Conservation (phyloP, 2,329 filamentous ascomycete species). For the Aspergillus terreus region DNA sequence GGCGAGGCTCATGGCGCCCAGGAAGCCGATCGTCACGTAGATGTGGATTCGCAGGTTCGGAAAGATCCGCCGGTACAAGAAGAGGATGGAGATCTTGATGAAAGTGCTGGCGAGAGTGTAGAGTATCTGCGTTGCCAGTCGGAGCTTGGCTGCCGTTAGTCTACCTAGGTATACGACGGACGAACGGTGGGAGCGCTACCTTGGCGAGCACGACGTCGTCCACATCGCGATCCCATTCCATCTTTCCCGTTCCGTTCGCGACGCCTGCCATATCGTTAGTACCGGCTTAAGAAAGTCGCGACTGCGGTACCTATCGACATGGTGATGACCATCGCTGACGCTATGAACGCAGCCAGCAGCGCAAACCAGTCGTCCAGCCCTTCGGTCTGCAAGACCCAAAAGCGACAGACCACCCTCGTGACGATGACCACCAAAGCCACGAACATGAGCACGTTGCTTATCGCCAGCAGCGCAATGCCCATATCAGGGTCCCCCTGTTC, state of each 20-base stretch:
- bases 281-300: not conserved
- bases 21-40: slow-evolving; percentile 6
- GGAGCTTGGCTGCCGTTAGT: not conserved
- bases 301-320: not conserved
- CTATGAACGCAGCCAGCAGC: not conserved
- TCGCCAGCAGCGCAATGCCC: not conserved
- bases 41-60: slow-evolving; percentile 3
- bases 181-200: not conserved
- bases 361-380: not conserved
- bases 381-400: not conserved
- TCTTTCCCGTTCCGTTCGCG: not conserved
- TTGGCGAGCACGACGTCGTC: not conserved
- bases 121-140: slow-evolving; percentile 2
- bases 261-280: not conserved
- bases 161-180: not conserved
- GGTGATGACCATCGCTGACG: not conserved
- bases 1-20: slow-evolving; percentile 10
- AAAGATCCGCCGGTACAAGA: slow-evolving; percentile 6
- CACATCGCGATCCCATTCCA: not conserved
- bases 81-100: slow-evolving; percentile 8
- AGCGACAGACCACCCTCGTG: not conserved
- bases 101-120: slow-evolving; percentile 2
- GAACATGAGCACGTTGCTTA: not conserved
- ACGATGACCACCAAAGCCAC: not conserved
- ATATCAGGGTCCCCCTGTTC: not conserved